Evolutionary conservation across 129 eudicot species (phyloP).

Genomic region (Kitagawia praeruptora): DNA sequence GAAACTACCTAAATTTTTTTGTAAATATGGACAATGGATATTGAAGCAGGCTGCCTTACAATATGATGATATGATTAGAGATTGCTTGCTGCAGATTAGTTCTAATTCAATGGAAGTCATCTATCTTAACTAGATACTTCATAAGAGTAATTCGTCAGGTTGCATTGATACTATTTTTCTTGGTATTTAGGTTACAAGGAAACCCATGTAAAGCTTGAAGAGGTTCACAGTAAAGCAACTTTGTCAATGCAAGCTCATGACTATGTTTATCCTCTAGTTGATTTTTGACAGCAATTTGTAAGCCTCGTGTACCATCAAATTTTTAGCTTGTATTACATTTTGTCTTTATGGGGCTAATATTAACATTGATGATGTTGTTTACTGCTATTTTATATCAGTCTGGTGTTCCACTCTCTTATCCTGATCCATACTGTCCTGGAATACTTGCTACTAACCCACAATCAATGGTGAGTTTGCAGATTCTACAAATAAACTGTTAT

Average conservation of each 20-base stretch:
- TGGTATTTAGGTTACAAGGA: constrained; percentile 24
- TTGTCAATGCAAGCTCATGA: constrained; percentile 30
- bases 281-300: constrained; percentile 35
- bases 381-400: constrained; percentile 25
- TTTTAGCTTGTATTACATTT: neutral
- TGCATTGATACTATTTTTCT: neutral
- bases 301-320: neutral
- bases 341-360: neutral
- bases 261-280: constrained; percentile 22
- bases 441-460: constrained; percentile 37
- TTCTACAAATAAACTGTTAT: neutral
- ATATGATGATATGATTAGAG: neutral
- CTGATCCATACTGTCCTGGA: constrained; percentile 44
- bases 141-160: neutral
- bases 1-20: neutral
- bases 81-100: neutral
- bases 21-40: neutral
- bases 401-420: constrained; percentile 29
- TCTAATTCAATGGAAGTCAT: too few relatives aligned
- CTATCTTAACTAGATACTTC: too few relatives aligned
- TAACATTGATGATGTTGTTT: neutral
- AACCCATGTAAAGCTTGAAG: constrained; percentile 31
- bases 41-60: neutral
- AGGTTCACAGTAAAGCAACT: constrained; percentile 28
- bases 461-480: constrained; percentile 33